Conservation (phyloP, 2,329 filamentous ascomycete genomes). For the Drechslerella coelobrocha region DNA sequence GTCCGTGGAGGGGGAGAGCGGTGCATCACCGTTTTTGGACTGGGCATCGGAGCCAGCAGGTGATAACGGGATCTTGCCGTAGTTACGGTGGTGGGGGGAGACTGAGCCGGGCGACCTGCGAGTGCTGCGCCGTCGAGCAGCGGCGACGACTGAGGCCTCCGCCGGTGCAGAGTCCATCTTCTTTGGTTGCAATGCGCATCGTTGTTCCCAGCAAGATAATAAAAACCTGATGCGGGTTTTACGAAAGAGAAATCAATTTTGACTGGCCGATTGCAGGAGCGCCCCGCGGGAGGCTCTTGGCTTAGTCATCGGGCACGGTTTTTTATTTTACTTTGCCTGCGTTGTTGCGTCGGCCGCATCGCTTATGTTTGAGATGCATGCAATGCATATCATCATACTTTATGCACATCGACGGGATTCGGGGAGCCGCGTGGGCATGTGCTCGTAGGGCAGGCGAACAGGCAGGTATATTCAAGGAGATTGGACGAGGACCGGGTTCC, state of each 20-base stretch:
- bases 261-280: constrained; percentile 7
- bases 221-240: background rate
- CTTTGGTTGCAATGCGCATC: constrained; percentile 12
- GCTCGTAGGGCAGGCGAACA: background rate
- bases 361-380: constrained; percentile 8
- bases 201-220: background rate
- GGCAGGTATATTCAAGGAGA: background rate
- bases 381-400: constrained; percentile 27
- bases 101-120: constrained; percentile 22
- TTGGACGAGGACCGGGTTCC: background rate
- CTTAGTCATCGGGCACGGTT: constrained; percentile 22
- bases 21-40: background rate
- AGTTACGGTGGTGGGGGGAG: constrained; percentile 21
- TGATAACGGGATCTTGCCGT: background rate
- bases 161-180: constrained; percentile 48
- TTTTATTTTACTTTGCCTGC: background rate
- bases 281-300: constrained; percentile 2
- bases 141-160: constrained; percentile 40
- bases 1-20: constrained; percentile 5
- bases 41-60: constrained; percentile 16
- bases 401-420: constrained; percentile 23
- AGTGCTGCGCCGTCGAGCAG: constrained; percentile 34
- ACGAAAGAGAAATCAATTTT: background rate
- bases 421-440: background rate
- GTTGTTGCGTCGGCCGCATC: constrained; percentile 26